Evolutionary conservation across 1,284 basidiomycete genomes (phyloP), one percentile per base, ranked within the genome.

Genomic region (Singerocomus inundabilis): DNA sequence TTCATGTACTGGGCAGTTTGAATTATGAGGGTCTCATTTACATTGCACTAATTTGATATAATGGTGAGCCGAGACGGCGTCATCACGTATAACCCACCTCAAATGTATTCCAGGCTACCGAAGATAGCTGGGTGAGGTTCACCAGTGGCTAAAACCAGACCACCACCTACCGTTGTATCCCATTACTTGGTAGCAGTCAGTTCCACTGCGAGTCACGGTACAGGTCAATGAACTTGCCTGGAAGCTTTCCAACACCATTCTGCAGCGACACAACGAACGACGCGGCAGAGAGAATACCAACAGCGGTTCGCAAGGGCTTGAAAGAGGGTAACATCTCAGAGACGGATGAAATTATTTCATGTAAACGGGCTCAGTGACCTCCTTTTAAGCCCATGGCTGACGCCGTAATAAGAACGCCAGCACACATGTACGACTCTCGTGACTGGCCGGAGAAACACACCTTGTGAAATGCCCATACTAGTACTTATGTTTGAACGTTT

Each of bases 1-100:
- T 72, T 75, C 70, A 83, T 75, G 26, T 75, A 66, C 5, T 69
- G 56, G 6, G 80, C 77, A 7, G 76, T 77, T 49, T 77, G 66
- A 1, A 80, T 52, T 15, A 83, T 67, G 6, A 80, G 57, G 1
- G 63, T 68, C 55, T 82, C 79, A 46, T 78, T 72, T 28, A 63
- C 64, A 24, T 53, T 51, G 49, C 61, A 63, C 61, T 66, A 24
- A 43, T 30, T 26, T n/a, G 31, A 33, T 12, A 36, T 21, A 25
- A 33, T 4, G 25, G 26, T 13, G 15, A 45, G 10, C 26, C 4
- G 29, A 32, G 7, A 29, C 9, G 8, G 13, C 10, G 21, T 12
- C 37, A 28, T 48, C 15, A 35, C 10, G n/a, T 26, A 29, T 12
- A 28, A 55, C 64, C 30, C 35, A 65, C 66, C 33, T 31, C 51